Evolutionary conservation across 2,329 filamentous ascomycete species (phyloP).

Genomic region (Cercospora sp.): DNA sequence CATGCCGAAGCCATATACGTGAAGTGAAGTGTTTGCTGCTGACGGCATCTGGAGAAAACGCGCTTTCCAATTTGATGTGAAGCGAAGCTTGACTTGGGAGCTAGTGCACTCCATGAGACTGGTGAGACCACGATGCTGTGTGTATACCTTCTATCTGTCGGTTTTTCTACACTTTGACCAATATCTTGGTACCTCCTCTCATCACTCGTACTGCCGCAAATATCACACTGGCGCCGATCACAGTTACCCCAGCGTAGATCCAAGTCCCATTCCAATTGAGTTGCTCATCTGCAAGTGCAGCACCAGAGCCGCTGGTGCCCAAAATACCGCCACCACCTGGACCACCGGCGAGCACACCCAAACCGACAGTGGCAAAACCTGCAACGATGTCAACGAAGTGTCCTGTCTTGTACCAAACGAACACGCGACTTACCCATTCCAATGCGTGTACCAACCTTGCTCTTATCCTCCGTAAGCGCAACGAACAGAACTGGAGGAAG

Average conservation of each 20-base stretch:
- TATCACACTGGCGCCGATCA: constrained; percentile 28
- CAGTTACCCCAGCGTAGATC: constrained; percentile 36
- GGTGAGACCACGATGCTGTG: background rate
- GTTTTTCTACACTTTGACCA: constrained; percentile 30
- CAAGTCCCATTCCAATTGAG: constrained; percentile 53
- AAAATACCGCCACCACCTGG: constrained; percentile 56
- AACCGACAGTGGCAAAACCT: constrained; percentile 38
- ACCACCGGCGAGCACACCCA: constrained; percentile 41
- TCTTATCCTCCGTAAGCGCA: constrained; percentile 44
- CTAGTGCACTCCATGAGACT: background rate
- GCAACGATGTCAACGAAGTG: constrained; percentile 27
- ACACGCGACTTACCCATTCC: constrained; percentile 16
- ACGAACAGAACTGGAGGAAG: constrained; percentile 46
- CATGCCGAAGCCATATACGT: too few species aligned
- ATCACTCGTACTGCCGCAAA: constrained; percentile 32
- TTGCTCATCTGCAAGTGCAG: constrained; percentile 43
- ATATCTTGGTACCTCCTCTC: constrained; percentile 32
- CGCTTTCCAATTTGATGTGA: background rate
- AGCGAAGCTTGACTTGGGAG: background rate
- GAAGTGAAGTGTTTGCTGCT: background rate
- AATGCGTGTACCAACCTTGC: constrained; percentile 42
- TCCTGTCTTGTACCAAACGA: background rate
- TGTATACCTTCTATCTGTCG: background rate
- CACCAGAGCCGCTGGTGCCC: constrained; percentile 54
- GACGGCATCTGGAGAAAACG: too few species aligned